Evolutionary conservation across 1,284 basidiomycete species (phyloP), one percentile per base, ranked within the genome.

Genomic region (Leccinum colubrinum): DNA sequence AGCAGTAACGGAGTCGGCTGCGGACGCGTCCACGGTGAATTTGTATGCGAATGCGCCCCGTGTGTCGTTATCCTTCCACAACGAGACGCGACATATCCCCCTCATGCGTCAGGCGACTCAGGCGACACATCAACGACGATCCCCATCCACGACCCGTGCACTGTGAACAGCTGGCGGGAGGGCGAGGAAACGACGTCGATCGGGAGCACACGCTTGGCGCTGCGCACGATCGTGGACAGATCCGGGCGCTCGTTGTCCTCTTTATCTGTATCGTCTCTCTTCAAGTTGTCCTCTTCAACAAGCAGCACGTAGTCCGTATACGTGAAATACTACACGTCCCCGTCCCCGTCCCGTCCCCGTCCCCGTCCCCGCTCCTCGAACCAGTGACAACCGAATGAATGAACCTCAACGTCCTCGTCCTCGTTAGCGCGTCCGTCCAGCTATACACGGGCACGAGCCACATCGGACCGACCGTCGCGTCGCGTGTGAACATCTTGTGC

Each of bases 111-210:
- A 30, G 27, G 27, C 30, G 30, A 33, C 30, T 30, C 30, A 30
- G 30, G 30, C 2, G 68, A 70, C 3, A 37, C 61, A 9, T 64
- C 58, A 15, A 71, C 14, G 33, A 70, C 22, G 41, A 4, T 30
- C 9, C 9, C 61, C 63, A 1, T 58, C 68, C 64, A 68, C 14
- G 27, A 4, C 2, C 68, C 68, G 0, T 2, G 55, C 1, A 70
- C 35, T 6, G 58, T 58, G 11, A 62, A 39, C 15, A 70, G 35
- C 15, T 62, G 66, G 37, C 70, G 64, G 8, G 30, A 30, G 30
- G 30, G 30, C 39, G 56, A 57, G 5, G n/a, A 17, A 2, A 6
- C 9, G 12, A 43, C 30, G 9, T 17, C 25, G 55, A 70, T 72
- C 0, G 66, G 66, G 17, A 68, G 46, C 3, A 68, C 59, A 0